These are phyloP conservation scores for Ceratorhiza oryzae-sativae DNA, from an alignment of 1,284 basidiomycete species.

Conservation along the genomic window DNA sequence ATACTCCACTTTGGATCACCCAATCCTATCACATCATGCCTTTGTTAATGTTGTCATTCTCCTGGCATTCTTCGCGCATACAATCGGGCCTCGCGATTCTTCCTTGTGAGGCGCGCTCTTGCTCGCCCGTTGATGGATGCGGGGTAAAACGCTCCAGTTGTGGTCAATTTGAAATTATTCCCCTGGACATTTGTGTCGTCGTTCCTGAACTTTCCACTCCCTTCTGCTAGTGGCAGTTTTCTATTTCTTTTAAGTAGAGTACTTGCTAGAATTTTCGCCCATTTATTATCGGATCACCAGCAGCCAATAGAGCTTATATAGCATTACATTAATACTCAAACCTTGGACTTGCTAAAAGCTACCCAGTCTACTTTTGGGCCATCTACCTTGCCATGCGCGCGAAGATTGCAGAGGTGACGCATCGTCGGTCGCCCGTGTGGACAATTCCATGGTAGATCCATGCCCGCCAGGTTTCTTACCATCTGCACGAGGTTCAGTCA, in stretches of 20 bases:
- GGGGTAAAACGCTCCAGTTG: constrained; percentile 35
- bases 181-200: background rate
- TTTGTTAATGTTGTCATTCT: background rate
- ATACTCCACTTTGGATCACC: constrained; percentile 18
- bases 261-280: too few relatives aligned
- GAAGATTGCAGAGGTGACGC: constrained; percentile 68
- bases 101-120: background rate
- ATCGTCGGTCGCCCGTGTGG: constrained; percentile 97
- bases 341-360: background rate
- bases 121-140: background rate
- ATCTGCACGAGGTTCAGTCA: constrained; percentile 59
- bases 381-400: background rate
- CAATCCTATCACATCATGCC: background rate
- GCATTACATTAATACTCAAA: too few relatives aligned
- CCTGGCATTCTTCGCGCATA: constrained; percentile 2
- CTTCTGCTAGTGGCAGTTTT: too few relatives aligned
- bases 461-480: constrained; percentile 90
- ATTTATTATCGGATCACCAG: too few relatives aligned
- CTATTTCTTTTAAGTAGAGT: too few relatives aligned
- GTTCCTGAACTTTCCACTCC: background rate
- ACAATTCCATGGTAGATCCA: constrained; percentile 98
- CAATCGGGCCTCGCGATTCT: background rate
- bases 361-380: background rate
- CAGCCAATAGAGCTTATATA: too few relatives aligned
- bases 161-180: background rate